phyloP scores from a whole-genome alignment of 2,329 filamentous ascomycete species.

The Ophiostoma sp. region DNA sequence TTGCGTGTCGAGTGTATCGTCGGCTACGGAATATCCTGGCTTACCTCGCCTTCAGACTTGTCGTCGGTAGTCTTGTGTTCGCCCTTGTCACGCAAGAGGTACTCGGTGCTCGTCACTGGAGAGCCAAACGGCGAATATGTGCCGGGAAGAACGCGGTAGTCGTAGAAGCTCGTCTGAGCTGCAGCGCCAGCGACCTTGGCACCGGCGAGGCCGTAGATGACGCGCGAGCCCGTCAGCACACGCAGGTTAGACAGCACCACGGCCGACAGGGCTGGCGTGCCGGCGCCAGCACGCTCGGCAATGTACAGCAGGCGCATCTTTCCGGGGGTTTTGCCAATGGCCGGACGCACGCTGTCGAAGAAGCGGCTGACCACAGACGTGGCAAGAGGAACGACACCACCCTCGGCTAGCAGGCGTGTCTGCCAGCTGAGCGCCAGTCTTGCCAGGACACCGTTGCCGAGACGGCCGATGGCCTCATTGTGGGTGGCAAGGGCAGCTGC shows the following conservation, averaged over 20 bases:
- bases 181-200: conserved; percentile 81
- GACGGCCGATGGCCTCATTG: conserved; percentile 52
- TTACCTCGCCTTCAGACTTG: conserved; percentile 57
- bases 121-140: conserved; percentile 68
- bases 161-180: conserved; percentile 62
- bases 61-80: conserved; percentile 60
- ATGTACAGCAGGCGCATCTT: conserved; percentile 78
- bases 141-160: conserved; percentile 40
- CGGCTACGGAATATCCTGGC: conserved; percentile 29
- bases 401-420: conserved; percentile 59
- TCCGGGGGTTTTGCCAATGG: conserved; percentile 57
- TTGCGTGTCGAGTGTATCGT: conserved; percentile 18
- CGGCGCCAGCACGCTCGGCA: conserved; percentile 63
- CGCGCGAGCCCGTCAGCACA: conserved; percentile 70
- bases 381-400: conserved; percentile 66
- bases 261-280: conserved; percentile 60
- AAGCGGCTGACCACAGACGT: conserved; percentile 58
- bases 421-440: conserved; percentile 67
- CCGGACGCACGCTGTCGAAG: conserved; percentile 54
- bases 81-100: conserved; percentile 62
- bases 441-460: conserved; percentile 47
- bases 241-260: conserved; percentile 72
- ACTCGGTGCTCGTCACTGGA: conserved; percentile 72
- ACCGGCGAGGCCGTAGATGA: conserved; percentile 80
- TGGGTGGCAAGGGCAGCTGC: conserved; percentile 66